phyloP scores from a whole-genome alignment of 2,329 filamentous ascomycete genomes.

The Fusarium avenaceum region DNA sequence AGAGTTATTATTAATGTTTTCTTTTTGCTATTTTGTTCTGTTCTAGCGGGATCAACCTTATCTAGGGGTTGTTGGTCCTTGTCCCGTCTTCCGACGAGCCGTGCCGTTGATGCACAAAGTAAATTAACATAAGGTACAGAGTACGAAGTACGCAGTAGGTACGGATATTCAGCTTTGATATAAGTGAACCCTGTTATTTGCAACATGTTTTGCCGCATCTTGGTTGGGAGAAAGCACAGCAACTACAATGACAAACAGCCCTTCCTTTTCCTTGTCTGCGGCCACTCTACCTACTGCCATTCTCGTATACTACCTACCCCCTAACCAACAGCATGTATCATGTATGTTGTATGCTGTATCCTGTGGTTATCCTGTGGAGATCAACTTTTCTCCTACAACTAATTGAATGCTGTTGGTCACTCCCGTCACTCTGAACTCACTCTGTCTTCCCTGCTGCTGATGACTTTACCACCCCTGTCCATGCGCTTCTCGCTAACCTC shows the following conservation, averaged over 20 bases:
- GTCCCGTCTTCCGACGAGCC: constrained; percentile 9
- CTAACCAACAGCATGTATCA: not conserved
- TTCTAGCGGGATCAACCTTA: constrained; percentile 38
- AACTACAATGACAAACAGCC: constrained; percentile 14
- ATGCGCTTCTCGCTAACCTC: constrained; percentile 22
- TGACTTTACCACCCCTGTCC: constrained; percentile 22
- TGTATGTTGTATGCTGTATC: not conserved
- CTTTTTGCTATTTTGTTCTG: constrained; percentile 8
- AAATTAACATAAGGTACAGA: not conserved
- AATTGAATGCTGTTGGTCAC: not conserved
- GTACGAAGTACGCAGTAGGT: no score
- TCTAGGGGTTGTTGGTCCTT: constrained; percentile 16
- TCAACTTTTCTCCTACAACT: constrained; percentile 9
- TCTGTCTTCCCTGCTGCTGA: constrained; percentile 28
- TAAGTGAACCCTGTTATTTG: not conserved
- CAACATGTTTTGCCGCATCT: not conserved
- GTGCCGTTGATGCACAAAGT: constrained; percentile 6
- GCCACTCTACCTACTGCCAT: constrained; percentile 42
- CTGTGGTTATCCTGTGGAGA: constrained; percentile 31
- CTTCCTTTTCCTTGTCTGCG: constrained; percentile 41
- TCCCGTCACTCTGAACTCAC: not conserved
- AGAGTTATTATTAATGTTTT: constrained; percentile 3
- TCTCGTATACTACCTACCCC: not conserved
- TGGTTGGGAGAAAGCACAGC: not conserved
- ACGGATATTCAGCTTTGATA: not conserved